Evolutionary conservation across 1,284 basidiomycete species (phyloP), one percentile per base, ranked within the genome.

Genomic region (Cutaneotrichosporon daszewskae): DNA sequence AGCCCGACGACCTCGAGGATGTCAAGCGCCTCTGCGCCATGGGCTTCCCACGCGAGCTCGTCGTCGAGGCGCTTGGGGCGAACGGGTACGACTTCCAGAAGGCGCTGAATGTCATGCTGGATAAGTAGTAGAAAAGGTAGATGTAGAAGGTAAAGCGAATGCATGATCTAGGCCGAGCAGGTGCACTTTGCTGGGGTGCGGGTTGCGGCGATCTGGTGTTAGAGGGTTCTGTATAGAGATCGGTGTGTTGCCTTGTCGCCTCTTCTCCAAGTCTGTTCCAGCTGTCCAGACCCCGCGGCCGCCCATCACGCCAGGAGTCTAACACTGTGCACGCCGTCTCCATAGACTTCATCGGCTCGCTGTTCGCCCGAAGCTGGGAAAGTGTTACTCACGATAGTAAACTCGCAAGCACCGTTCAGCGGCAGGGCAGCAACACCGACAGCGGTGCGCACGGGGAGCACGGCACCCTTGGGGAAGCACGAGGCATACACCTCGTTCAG

Each of bases 21-120:
- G 69, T 72, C 7, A 72, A 72, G 49, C 67, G 70, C 68, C 58
- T 72, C 6, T 72, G 69, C 39, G 57, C 55, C 3, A 71, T 72
- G 69, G 69, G 69, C 12, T 72, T 72, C 55, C 53, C 64, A 11
- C 47, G 69, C 25, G 44, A 47, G 2, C 54, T 72, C 5, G 69
- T 65, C 3, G 59, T 72, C 11, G 66, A 63, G 2, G 69, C 68
- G 1, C 45, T 72, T 18, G 69, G 61, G 32, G 68, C 68, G n/a
- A 70, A 71, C 36, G 66, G 60, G 11, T 72, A 71, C 43, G 65
- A 69, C 42, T 67, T 72, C 52, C 67, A 70, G 50, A 71, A 71
- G 56, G 57, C 69, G 8, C 51, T 72, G 38, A 71, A 72, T 43
- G 68, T 72, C 11, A 47, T 72, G 26, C 51, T 72, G 12, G 47